A percentile compares a stretch with the other conserved stretches of the same genome.
These are phyloP conservation scores for Triticum aestivum DNA, from an alignment of 176 grass and related monocot species.

Conservation along the genomic window IWGSC_CS_RefSeq_v2.1 NC_057807.1:156549424-156549923, in stretches of 20 bases:
- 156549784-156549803: slow-evolving; percentile 26
- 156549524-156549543: slow-evolving; percentile 44
- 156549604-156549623: slow-evolving; percentile 30
- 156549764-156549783: slow-evolving; percentile 46
- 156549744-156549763: slow-evolving; percentile 35
- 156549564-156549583: background rate
- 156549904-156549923: background rate
- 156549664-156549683: slow-evolving; percentile 1
- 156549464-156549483: slow-evolving; percentile 35
- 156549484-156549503: slow-evolving; percentile 58
- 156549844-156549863: background rate
- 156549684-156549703: slow-evolving; percentile 37
- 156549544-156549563: slow-evolving; percentile 8
- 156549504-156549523: slow-evolving; percentile 61
- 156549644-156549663: slow-evolving; percentile 16
- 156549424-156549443: slow-evolving; percentile 8
- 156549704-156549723: slow-evolving; percentile 34
- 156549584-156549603: slow-evolving; percentile 25
- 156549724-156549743: slow-evolving; percentile 34
- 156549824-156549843: slow-evolving; percentile 4
- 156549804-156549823: slow-evolving; percentile 8
- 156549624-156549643: slow-evolving; percentile 30
- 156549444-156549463: slow-evolving; percentile 32
- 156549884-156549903: background rate
- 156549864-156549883: background rate